Percentiles rank a stretch among this genome's conserved stretches.
phyloP scores from a whole-genome alignment of 768 basidiomycete species.

The Auricularia sp. region DNA sequence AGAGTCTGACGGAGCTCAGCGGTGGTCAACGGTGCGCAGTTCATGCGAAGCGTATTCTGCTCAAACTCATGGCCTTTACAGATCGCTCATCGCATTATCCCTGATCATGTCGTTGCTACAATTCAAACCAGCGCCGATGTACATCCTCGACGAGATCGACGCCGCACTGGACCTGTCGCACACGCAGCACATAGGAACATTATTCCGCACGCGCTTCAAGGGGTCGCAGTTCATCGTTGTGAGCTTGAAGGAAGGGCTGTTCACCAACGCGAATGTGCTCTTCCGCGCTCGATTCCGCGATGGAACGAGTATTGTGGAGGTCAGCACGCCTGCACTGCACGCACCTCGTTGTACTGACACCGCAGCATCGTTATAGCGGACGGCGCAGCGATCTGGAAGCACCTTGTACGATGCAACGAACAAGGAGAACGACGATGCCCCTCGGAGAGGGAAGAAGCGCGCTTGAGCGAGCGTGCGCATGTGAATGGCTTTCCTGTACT shows the following conservation, averaged over 20 bases:
- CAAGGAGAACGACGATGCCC: constrained; percentile 5
- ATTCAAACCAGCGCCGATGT: constrained; percentile 98
- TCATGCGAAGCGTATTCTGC: constrained; percentile 1
- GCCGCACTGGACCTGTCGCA: constrained; percentile 93
- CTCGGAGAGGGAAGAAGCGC: background rate
- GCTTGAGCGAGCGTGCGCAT: background rate
- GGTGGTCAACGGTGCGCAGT: constrained; percentile 82
- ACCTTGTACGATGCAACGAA: constrained; percentile 22
- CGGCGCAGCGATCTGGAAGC: constrained; percentile 54
- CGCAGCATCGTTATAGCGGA: constrained; percentile 27
- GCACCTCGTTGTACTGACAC: background rate
- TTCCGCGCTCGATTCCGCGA: constrained; percentile 91
- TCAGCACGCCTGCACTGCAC: constrained; percentile 5
- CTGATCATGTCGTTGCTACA: constrained; percentile 98
- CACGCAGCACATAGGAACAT: constrained; percentile 93
- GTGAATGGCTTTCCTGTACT: background rate
- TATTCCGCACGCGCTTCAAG: constrained; percentile 96
- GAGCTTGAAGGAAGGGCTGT: constrained; percentile 90
- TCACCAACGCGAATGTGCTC: constrained; percentile 94
- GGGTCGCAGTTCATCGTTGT: constrained; percentile 98
- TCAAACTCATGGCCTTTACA: constrained; percentile 22
- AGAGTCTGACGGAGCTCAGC: constrained; percentile 90
- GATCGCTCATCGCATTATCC: constrained; percentile 93
- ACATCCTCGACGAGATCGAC: constrained; percentile 98
- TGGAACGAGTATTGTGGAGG: constrained; percentile 83